Conservation (phyloP, 2,329 filamentous ascomycete species). For the Penicillium rolfsii region DNA sequence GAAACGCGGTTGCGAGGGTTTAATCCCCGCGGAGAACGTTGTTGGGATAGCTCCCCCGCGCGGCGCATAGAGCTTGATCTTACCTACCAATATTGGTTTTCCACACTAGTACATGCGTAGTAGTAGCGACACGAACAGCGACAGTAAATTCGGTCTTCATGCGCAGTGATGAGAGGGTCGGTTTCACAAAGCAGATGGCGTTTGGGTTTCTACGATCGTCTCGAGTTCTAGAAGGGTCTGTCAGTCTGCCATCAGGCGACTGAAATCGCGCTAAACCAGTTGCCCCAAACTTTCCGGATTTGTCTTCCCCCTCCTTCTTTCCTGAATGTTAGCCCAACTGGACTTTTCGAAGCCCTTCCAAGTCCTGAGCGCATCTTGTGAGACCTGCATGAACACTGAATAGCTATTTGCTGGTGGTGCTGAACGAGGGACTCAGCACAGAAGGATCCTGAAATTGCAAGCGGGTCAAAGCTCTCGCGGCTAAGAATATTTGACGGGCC, state of each 20-base stretch:
- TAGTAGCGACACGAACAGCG: background rate
- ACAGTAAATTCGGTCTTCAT: background rate
- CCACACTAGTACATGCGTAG: background rate
- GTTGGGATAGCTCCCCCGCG: slow-evolving; percentile 6
- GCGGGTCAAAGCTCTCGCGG: slow-evolving; percentile 25
- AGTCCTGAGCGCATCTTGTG: background rate
- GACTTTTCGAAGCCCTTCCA: background rate
- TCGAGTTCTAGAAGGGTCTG: slow-evolving; percentile 15
- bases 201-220: background rate
- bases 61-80: background rate
- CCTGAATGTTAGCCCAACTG: background rate
- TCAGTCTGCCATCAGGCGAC: slow-evolving; percentile 4
- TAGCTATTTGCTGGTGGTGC: slow-evolving; percentile 1
- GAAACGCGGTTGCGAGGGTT: background rate
- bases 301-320: slow-evolving; percentile 7
- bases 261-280: slow-evolving; percentile 14
- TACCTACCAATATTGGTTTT: background rate
- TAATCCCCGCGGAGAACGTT: background rate
- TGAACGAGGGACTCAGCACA: slow-evolving; percentile 7
- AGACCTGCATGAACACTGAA: background rate
- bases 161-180: background rate
- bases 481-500: slow-evolving; percentile 8
- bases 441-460: slow-evolving; percentile 10
- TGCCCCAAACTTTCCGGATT: slow-evolving; percentile 24
- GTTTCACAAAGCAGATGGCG: background rate